Percentiles rank a stretch among this genome's conserved stretches.
Conservation (phyloP, 352 stramenopile species). For the Globisporangium uncinulatum region DNA sequence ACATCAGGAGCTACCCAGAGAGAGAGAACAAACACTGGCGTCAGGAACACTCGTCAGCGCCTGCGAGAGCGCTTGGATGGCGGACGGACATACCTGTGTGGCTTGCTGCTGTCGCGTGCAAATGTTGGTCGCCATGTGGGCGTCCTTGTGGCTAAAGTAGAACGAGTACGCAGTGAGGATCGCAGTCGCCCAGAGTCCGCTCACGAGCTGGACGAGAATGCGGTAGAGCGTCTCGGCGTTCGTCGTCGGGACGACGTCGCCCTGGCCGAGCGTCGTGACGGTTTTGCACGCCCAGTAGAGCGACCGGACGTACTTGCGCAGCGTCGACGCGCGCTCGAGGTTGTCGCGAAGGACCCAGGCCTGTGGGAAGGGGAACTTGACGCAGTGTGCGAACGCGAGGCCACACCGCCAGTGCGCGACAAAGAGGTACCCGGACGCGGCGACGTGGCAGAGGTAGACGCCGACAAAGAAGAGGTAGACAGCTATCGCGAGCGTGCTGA, state of each 20-base stretch:
- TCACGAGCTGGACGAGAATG: conserved; percentile 51
- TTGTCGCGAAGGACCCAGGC: conserved; percentile 63
- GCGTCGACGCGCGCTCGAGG: conserved; percentile 33
- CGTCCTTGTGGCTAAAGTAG: conserved; percentile 66
- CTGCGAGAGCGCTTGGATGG: no score
- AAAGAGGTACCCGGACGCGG: conserved; percentile 56
- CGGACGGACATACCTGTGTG: conserved; percentile 19
- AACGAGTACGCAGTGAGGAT: conserved; percentile 69
- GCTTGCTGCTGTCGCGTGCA: conserved; percentile 59
- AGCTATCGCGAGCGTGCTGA: conserved; percentile 38
- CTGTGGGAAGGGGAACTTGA: conserved; percentile 17
- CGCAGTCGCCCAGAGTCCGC: conserved; percentile 60
- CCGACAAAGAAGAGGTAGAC: conserved; percentile 38
- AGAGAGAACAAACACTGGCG: not conserved
- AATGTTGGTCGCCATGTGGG: conserved; percentile 49
- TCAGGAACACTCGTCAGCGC: not conserved
- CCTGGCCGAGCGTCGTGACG: conserved; percentile 62
- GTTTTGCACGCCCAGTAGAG: conserved; percentile 74
- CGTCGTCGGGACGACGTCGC: conserved; percentile 56
- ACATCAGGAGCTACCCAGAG: conserved; percentile 31
- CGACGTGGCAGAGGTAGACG: conserved; percentile 52
- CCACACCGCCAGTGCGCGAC: conserved; percentile 43
- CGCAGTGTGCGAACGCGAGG: conserved; percentile 28
- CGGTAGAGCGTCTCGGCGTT: conserved; percentile 50
- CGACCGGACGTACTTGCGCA: conserved; percentile 48